Percentiles rank a stretch among this genome's conserved stretches.
phyloP scores from a whole-genome alignment of 2,329 filamentous ascomycete species.

The Amauroascus verrucosus region DNA sequence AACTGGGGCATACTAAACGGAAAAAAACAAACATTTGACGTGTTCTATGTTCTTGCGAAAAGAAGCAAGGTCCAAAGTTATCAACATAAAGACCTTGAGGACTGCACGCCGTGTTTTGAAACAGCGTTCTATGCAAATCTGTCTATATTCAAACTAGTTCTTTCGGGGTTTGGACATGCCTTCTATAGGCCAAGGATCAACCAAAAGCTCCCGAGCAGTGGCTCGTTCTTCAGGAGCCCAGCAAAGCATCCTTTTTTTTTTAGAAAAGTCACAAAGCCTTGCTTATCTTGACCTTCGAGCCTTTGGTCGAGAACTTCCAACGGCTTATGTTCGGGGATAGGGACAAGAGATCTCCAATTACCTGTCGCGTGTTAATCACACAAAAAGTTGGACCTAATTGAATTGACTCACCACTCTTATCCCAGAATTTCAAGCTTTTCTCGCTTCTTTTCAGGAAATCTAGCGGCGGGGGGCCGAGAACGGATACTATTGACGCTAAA shows the following conservation, averaged over 20 bases:
- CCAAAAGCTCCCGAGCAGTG: constrained; percentile 20
- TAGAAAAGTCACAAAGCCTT: constrained; percentile 27
- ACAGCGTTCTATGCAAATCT: too few relatives aligned
- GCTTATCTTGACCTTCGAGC: constrained; percentile 20
- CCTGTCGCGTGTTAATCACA: background rate
- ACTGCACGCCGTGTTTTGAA: too few relatives aligned
- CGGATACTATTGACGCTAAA: constrained; percentile 8
- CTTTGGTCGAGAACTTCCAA: constrained; percentile 24
- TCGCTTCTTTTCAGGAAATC: constrained; percentile 11
- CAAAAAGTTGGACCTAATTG: background rate
- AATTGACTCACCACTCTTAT: constrained; percentile 6
- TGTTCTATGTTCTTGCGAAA: too few relatives aligned
- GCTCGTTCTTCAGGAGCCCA: constrained; percentile 31
- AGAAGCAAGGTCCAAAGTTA: too few relatives aligned
- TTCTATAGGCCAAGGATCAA: constrained; percentile 5
- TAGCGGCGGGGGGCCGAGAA: constrained; percentile 5
- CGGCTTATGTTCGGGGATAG: constrained; percentile 13
- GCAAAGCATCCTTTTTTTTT: constrained; percentile 25
- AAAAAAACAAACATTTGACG: too few relatives aligned
- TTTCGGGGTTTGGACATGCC: background rate
- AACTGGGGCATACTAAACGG: too few relatives aligned
- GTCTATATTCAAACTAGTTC: too few relatives aligned
- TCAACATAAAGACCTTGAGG: too few relatives aligned
- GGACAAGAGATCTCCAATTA: constrained; percentile 8
- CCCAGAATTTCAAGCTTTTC: constrained; percentile 10